Percentiles rank a stretch among this genome's conserved stretches.
Conservation (phyloP, 768 basidiomycete genomes). For the Termitomyces sp. region DNA sequence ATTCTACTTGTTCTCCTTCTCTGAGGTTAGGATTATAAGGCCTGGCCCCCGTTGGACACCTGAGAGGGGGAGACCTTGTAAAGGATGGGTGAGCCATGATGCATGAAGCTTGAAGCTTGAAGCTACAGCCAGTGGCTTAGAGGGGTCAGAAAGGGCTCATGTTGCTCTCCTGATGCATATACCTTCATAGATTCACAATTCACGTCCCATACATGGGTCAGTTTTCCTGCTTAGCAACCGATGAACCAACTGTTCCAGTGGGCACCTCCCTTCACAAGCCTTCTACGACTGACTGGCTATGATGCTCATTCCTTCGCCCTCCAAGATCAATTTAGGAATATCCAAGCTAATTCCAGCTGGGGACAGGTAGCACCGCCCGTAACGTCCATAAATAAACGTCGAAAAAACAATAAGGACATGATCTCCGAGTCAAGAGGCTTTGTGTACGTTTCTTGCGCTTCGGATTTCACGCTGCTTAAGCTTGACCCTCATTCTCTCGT, state of each 20-base stretch:
- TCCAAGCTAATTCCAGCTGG: constrained; percentile 27
- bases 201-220: constrained; percentile 40
- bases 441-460: constrained; percentile 53
- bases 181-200: constrained; percentile 33
- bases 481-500: constrained; percentile 16
- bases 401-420: constrained; percentile 84
- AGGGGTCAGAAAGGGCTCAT: no score
- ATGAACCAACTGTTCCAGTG: constrained; percentile 48
- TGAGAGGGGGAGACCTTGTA: no score
- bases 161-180: constrained; percentile 23
- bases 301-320: constrained; percentile 70
- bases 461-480: constrained; percentile 22
- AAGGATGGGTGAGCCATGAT: neutral
- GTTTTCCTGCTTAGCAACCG: constrained; percentile 34
- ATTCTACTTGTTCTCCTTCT: no score
- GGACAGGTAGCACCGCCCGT: constrained; percentile 33
- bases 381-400: constrained; percentile 47
- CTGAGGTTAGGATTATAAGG: no score
- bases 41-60: no score
- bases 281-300: constrained; percentile 84
- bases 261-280: constrained; percentile 82
- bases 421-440: constrained; percentile 81
- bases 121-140: no score
- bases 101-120: no score
- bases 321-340: constrained; percentile 58